Evolutionary conservation across 805 yeast genomes (phyloP).

Genomic region (Yamadazyma ubonensis): DNA sequence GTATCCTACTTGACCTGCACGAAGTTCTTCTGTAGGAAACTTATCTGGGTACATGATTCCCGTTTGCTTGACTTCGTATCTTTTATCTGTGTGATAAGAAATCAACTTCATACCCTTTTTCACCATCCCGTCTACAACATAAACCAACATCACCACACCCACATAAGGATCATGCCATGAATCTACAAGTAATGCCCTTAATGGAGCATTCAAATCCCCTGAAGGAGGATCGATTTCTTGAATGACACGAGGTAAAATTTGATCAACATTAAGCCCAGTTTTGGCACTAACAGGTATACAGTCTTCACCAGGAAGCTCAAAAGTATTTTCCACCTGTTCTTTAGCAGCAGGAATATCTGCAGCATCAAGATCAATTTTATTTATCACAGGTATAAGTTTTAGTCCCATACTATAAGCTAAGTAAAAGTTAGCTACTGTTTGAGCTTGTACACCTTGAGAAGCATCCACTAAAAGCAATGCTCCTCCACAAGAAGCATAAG

Average conservation of each 20-base stretch:
- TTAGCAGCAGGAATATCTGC: conserved; percentile 81
- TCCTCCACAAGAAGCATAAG: conserved; percentile 96
- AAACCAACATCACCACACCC: conserved; percentile 84
- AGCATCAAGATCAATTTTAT: conserved; percentile 85
- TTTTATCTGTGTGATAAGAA: conserved; percentile 72
- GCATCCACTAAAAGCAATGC: conserved; percentile 91
- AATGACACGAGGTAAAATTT: conserved; percentile 77
- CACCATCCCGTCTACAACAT: conserved; percentile 80
- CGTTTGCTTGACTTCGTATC: conserved; percentile 86
- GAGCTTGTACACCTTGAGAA: conserved; percentile 95
- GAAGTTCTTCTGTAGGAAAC: conserved; percentile 56
- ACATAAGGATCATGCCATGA: conserved; percentile 95
- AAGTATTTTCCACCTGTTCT: conserved; percentile 81
- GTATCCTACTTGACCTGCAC: conserved; percentile 94
- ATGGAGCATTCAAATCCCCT: conserved; percentile 52
- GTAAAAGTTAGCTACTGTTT: conserved; percentile 95
- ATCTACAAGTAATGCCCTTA: conserved; percentile 83
- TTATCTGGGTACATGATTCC: conserved; percentile 96
- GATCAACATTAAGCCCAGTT: conserved; percentile 77
- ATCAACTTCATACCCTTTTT: conserved; percentile 71
- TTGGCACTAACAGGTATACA: conserved; percentile 89
- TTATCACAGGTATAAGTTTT: conserved; percentile 81
- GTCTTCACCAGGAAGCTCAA: conserved; percentile 73
- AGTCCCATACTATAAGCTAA: conserved; percentile 84
- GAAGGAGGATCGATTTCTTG: conserved; percentile 78